Conservation (phyloP, 2,329 filamentous ascomycete species). For the Tolypocladium capitatum region DNA sequence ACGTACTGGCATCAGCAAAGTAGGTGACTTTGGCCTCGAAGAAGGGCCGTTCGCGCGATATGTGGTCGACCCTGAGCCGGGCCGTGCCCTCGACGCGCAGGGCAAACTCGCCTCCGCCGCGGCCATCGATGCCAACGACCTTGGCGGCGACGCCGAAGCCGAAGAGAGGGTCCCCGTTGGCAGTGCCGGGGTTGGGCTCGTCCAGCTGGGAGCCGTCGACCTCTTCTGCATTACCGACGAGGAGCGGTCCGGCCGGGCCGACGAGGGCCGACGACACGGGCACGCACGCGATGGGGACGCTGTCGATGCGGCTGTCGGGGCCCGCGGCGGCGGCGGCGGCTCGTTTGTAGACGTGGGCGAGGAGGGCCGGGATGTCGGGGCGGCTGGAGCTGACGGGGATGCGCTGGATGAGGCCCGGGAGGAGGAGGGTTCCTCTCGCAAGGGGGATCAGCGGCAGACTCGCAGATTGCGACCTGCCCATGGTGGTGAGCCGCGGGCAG, state of each 20-base stretch:
- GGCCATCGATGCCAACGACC: constrained; percentile 65
- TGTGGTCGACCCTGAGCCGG: constrained; percentile 55
- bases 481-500: constrained; percentile 12
- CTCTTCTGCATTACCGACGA: constrained; percentile 52
- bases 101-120: constrained; percentile 62
- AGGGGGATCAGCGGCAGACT: constrained; percentile 70
- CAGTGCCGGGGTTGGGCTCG: constrained; percentile 43
- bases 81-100: constrained; percentile 76
- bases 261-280: constrained; percentile 68
- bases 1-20: constrained; percentile 55
- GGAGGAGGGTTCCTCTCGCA: constrained; percentile 64
- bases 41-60: constrained; percentile 63
- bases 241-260: constrained; percentile 58
- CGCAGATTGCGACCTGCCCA: constrained; percentile 28
- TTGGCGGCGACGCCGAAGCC: constrained; percentile 70
- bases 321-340: constrained; percentile 56
- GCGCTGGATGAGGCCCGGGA: constrained; percentile 74
- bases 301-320: constrained; percentile 47
- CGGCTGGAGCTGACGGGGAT: constrained; percentile 69
- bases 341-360: constrained; percentile 73
- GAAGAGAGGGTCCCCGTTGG: constrained; percentile 63
- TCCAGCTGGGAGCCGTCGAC: constrained; percentile 28
- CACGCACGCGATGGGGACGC: constrained; percentile 74
- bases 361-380: constrained; percentile 75
- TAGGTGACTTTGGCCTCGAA: constrained; percentile 71